Evolutionary conservation across 108 stramenopile species (phyloP).

Genomic region (Thalassiosira profunda): DNA sequence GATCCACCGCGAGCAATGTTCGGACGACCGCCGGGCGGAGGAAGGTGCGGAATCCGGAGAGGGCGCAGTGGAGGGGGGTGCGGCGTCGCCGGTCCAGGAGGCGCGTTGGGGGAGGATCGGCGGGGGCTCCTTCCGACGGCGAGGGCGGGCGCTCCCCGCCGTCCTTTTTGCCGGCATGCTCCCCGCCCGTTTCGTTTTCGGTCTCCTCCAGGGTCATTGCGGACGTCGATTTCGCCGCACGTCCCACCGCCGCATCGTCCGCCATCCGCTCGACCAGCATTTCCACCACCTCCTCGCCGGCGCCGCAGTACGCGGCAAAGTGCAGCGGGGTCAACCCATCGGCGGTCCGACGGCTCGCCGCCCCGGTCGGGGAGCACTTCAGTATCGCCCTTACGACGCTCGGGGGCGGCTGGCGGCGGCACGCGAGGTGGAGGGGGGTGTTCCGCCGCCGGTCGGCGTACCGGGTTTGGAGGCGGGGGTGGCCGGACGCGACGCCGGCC

Average conservation of each 20-base stretch:
- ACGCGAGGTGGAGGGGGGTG: constrained; percentile 59
- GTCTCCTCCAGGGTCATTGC: neutral
- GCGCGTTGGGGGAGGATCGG: constrained; percentile 32
- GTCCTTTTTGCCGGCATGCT: neutral
- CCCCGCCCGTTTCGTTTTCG: neutral
- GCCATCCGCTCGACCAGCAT: constrained; percentile 44
- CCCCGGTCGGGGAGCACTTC: constrained; percentile 33
- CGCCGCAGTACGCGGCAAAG: constrained; percentile 56
- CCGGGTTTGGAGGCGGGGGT: constrained; percentile 23
- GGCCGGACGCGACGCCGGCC: neutral
- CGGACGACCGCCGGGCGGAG: constrained; percentile 46
- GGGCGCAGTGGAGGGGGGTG: constrained; percentile 59
- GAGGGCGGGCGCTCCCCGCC: neutral
- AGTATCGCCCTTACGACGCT: constrained; percentile 42
- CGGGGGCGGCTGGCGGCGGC: constrained; percentile 60
- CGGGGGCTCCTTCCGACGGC: neutral
- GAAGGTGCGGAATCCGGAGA: constrained; percentile 55
- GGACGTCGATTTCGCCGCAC: neutral
- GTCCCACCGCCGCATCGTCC: constrained; percentile 11
- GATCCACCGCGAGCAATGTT: constrained; percentile 41
- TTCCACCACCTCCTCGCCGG: constrained; percentile 39
- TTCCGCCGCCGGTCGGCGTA: constrained; percentile 53
- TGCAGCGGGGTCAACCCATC: constrained; percentile 63
- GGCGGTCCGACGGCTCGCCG: constrained; percentile 29
- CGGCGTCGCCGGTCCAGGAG: constrained; percentile 53